Evolutionary conservation across 768 basidiomycete genomes (phyloP).

Genomic region (Pisolithus albus): DNA sequence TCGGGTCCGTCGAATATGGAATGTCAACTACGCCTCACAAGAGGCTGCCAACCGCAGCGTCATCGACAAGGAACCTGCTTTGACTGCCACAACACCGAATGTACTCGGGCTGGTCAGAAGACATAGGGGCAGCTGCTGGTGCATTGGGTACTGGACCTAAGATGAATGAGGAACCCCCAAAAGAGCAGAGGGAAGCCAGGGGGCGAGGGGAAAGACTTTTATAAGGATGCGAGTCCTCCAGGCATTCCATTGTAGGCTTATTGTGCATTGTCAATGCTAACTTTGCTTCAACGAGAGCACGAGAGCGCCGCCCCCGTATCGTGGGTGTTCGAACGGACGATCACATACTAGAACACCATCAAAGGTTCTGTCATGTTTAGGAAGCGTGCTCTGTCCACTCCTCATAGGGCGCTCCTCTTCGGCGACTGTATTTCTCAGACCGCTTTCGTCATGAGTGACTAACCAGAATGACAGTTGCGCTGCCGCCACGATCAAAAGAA

Average conservation of each 20-base stretch:
- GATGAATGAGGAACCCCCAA: constrained; percentile 86
- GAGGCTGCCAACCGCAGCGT: constrained; percentile 68
- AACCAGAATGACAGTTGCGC: too few relatives aligned
- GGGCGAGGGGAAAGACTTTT: constrained; percentile 76
- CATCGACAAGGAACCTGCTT: constrained; percentile 55
- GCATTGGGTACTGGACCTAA: constrained; percentile 39
- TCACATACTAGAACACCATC: too few relatives aligned
- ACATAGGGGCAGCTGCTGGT: constrained; percentile 32
- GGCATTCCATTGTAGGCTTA: not conserved
- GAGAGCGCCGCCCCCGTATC: too few relatives aligned
- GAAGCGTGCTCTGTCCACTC: too few relatives aligned
- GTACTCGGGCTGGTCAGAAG: constrained; percentile 64
- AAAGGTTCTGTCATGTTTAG: too few relatives aligned
- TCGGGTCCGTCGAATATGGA: constrained; percentile 94
- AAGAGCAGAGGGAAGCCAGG: constrained; percentile 68
- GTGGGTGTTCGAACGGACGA: too few relatives aligned
- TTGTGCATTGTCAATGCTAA: not conserved
- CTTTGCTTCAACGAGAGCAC: constrained; percentile 58
- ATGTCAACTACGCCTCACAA: constrained; percentile 67
- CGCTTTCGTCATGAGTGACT: too few relatives aligned
- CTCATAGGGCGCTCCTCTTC: too few relatives aligned
- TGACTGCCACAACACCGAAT: constrained; percentile 45
- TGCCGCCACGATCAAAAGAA: too few relatives aligned
- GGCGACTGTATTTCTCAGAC: too few relatives aligned
- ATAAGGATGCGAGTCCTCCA: constrained; percentile 65